Evolutionary conservation across 2,329 filamentous ascomycete genomes (phyloP), one percentile per base, ranked within the genome.

Genomic region (Neonectria punicea): DNA sequence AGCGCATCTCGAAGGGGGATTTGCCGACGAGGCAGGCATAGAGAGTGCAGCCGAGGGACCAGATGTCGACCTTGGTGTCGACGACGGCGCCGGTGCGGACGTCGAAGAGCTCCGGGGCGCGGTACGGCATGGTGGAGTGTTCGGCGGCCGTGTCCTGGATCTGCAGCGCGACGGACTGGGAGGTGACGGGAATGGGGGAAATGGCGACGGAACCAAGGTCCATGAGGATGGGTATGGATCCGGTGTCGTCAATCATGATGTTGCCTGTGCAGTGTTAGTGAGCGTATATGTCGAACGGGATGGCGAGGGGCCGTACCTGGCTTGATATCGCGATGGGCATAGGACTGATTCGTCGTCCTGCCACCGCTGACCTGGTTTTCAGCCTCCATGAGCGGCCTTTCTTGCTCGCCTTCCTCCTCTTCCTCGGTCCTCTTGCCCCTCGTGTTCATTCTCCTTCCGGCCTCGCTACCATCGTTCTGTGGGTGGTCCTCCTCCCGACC

Each of bases 101-200:
- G 79, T 99, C 96, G 80, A 99, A 99, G 66, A 99, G 90, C 81
- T 99, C 96, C 0, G 96, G 96, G 1, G 96, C 96, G 65, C 96
- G 93, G 82, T 99, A 99, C 0, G 96, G 94, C 95, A 99, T 98
- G 44, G 96, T 99, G 70, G 91, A 95, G 84, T 98, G 95, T 79
- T 99, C 96, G 59, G 95, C 96, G 22, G 96, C 96, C 44, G 89
- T 92, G 79, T 99, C 96, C 81, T 98, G 96, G 39, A 97, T 92
- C 58, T 94, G 93, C 53, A 99, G 89, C 49, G 96, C 96, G 59
- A 97, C 86, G 3, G 93, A 97, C 66, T 95, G 91, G 18, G 93
- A 96, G 5, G 95, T 97, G 72, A 98, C 95, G 28, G 93, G 89
- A 62, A 93, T 93, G 1, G 96, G 96, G 2, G 93, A 94, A 18